phyloP scores from a whole-genome alignment of 2,329 filamentous ascomycete genomes.

The Penicillium crustosum region DNA sequence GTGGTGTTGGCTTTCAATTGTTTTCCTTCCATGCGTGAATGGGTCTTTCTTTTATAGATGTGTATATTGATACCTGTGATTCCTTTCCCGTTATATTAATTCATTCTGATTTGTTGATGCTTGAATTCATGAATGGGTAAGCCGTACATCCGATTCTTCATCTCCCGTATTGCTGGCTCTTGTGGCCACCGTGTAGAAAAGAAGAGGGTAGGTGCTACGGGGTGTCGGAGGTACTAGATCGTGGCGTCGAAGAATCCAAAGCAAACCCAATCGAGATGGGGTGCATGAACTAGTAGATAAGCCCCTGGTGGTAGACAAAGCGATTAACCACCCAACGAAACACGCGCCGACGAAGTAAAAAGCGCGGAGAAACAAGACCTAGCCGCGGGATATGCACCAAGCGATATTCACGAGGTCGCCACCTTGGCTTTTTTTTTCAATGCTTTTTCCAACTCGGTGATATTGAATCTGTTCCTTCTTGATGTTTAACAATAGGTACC shows the following conservation, averaged over 20 bases:
- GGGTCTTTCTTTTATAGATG: neutral
- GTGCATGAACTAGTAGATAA: neutral
- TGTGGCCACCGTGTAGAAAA: neutral
- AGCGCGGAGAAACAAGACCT: too few species aligned
- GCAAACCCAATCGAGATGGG: too few species aligned
- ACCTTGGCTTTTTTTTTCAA: too few species aligned
- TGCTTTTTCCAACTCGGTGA: too few species aligned
- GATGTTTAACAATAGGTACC: too few species aligned
- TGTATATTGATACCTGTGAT: neutral
- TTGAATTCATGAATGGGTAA: neutral
- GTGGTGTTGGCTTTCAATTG: neutral
- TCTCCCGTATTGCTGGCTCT: neutral
- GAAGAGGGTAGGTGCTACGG: neutral
- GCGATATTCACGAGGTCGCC: too few species aligned
- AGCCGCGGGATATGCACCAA: too few species aligned
- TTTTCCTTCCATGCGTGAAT: neutral
- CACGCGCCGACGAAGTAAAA: too few species aligned
- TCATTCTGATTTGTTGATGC: neutral
- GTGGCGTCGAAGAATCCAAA: neutral
- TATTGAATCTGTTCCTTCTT: too few species aligned
- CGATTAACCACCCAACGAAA: too few species aligned
- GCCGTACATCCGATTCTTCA: neutral
- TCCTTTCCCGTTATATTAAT: neutral
- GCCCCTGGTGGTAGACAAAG: too few species aligned
- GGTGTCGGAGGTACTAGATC: neutral